Base-by-base conservation (phyloP, 2,329 filamentous ascomycete species). In the Aspergillus neoniger region DNA sequence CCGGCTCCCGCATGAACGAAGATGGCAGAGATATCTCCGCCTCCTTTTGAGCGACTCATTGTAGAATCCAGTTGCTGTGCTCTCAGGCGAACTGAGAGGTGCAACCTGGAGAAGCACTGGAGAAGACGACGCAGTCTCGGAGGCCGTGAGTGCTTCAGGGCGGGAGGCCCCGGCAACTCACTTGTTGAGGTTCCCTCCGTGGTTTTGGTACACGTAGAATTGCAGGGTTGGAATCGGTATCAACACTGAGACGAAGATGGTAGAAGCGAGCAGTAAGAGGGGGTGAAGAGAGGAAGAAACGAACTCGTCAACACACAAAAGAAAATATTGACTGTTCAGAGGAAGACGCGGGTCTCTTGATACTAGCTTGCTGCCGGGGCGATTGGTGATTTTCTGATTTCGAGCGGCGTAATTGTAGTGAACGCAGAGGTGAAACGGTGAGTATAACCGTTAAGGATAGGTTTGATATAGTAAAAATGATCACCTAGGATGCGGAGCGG, bases 1-100 rank as follows among this genome's bases (percentile, higher is more conserved):
- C 95, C 95, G 15, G 95, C 95, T 36, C 95, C 95, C 39, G 94
- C 95, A 76, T 99, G 95, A 48, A 99, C 89, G 75, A 96, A 98
- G 55, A 99, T 94, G 61, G 92, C 92, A 59, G 87, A 87, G 9
- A 87, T 78, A 65, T 85, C 80, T 28, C 76, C 74, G 47, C 70
- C 69, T 64, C 80, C 76, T 17, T 74, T 74, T 50, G 71, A 71
- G 63, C 71, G 61, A 63, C 66, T 70, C 74, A 78, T 79, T 50
- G 47, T 68, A 63, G 25, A 19, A 21, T 41, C 38, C 25, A 32
- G 21, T 19, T 32, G 23, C 38, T 43, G 36, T 12, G 32, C 14
- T 12, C 14, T 55, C 4, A 19, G 54, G 41, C 19, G 52, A 55
- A 30, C 30, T 56, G 38, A 44, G 41, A 55, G 23, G 38, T 32